Conservation (phyloP, 164 flowering plant species). For the Macadamia tetraphylla region DNA sequence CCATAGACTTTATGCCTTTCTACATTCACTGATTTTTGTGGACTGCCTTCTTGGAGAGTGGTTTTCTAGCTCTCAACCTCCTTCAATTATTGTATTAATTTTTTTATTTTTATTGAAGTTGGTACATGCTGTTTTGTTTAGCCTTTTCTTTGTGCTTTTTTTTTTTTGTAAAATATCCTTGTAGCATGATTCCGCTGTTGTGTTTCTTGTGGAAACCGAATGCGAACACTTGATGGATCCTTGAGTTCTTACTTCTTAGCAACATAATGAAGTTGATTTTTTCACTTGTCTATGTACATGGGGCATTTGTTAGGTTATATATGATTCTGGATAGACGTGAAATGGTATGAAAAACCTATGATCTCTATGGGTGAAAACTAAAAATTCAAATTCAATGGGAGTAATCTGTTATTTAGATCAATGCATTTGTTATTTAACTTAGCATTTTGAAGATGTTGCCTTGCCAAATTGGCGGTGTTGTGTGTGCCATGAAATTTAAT, state of each 20-base stretch:
- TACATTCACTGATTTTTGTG: no score
- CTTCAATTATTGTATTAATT: no score
- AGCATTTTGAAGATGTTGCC: no score
- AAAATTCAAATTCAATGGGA: neutral
- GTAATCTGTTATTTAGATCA: neutral
- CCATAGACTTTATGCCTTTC: no score
- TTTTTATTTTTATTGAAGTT: no score
- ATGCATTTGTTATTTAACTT: no score
- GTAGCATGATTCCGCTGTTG: neutral
- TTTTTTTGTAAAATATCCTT: neutral
- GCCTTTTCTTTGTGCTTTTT: neutral
- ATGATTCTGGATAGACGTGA: neutral
- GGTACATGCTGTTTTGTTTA: neutral
- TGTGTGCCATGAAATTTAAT: neutral
- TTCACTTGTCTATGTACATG: neutral
- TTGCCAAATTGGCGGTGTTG: neutral
- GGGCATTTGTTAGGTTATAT: neutral
- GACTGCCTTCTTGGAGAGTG: no score
- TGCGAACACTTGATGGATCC: no score
- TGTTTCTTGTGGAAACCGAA: neutral
- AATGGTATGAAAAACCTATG: neutral
- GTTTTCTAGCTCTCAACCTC: no score
- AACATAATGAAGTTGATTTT: neutral
- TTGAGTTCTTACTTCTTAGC: no score
- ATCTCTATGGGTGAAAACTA: neutral